phyloP scores from a whole-genome alignment of 2,329 filamentous ascomycete genomes.

The Zopfia rhizophila region DNA sequence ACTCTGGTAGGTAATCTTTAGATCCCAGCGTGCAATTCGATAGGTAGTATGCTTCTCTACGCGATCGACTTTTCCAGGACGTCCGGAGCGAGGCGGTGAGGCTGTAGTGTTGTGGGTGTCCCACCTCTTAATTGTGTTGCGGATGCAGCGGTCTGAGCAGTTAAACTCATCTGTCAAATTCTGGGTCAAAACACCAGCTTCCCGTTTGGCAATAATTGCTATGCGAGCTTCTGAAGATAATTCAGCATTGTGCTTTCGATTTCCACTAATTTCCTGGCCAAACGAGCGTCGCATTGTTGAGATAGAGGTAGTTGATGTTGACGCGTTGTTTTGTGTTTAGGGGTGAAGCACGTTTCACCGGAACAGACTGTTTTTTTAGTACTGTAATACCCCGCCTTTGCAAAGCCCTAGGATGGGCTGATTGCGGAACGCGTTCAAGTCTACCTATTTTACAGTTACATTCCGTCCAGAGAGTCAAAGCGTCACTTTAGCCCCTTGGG shows the following conservation, averaged over 20 bases:
- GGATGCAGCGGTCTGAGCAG: constrained; percentile 7
- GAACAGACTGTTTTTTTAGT: too few species aligned
- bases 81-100: constrained; percentile 3
- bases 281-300: too few species aligned
- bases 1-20: constrained; percentile 17
- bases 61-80: constrained; percentile 7
- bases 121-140: constrained; percentile 9
- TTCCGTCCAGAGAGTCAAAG: constrained; percentile 5
- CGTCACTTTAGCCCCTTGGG: constrained; percentile 21
- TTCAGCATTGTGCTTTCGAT: constrained; percentile 3
- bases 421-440: constrained; percentile 9
- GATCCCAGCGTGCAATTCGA: constrained; percentile 2
- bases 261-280: constrained; percentile 13
- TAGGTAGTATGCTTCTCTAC: constrained; percentile 9
- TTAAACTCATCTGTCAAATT: constrained; percentile 6
- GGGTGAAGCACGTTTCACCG: too few species aligned
- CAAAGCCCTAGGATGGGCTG: too few species aligned
- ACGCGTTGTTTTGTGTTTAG: too few species aligned
- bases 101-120: constrained; percentile 1
- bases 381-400: too few species aligned
- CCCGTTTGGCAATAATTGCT: constrained; percentile 6
- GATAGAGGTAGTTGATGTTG: too few species aligned
- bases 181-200: constrained; percentile 4
- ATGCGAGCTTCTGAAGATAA: constrained; percentile 3
- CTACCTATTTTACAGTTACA: constrained; percentile 12